phyloP scores from a whole-genome alignment of 371 early-diverging fungal species.

The Lichtheimia ornata region DNA sequence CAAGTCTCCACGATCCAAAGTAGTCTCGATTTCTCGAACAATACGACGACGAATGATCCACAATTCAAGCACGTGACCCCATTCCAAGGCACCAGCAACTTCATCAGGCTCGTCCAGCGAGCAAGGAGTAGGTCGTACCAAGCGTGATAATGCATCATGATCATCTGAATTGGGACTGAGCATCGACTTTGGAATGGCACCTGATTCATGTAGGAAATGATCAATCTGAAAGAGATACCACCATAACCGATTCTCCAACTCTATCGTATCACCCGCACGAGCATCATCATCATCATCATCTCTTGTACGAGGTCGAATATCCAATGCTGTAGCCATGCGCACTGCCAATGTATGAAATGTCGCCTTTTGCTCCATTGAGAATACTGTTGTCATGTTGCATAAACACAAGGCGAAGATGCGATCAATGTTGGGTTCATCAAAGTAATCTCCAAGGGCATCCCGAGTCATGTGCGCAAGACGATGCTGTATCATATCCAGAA shows the following conservation, averaged over 20 bases:
- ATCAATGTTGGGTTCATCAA: conserved; percentile 29
- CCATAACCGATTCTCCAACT: conserved; percentile 29
- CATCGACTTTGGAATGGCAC: conserved; percentile 25
- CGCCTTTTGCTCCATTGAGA: conserved; percentile 26
- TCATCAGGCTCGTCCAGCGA: conserved; percentile 31
- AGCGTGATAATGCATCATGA: conserved; percentile 17
- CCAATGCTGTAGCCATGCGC: conserved; percentile 23
- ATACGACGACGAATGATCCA: conserved; percentile 29
- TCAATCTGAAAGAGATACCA: conserved; percentile 39
- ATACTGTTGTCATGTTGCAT: conserved; percentile 24
- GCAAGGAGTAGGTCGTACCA: conserved; percentile 24
- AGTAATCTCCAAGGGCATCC: conserved; percentile 28
- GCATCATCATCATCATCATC: background rate
- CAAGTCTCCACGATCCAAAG: conserved; percentile 9
- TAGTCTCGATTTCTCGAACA: conserved; percentile 17
- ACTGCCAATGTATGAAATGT: conserved; percentile 31
- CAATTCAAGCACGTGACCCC: conserved; percentile 28
- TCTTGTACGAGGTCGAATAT: conserved; percentile 16
- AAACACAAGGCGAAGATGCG: conserved; percentile 27
- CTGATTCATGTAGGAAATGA: conserved; percentile 29
- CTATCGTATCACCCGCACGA: conserved; percentile 11
- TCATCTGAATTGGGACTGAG: conserved; percentile 29
- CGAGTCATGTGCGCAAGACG: conserved; percentile 23
- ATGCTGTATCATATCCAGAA: conserved; percentile 27
- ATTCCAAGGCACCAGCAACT: conserved; percentile 20